Base-by-base conservation (phyloP, 352 stramenopile genomes). In the Phytophthora sp. region DNA sequence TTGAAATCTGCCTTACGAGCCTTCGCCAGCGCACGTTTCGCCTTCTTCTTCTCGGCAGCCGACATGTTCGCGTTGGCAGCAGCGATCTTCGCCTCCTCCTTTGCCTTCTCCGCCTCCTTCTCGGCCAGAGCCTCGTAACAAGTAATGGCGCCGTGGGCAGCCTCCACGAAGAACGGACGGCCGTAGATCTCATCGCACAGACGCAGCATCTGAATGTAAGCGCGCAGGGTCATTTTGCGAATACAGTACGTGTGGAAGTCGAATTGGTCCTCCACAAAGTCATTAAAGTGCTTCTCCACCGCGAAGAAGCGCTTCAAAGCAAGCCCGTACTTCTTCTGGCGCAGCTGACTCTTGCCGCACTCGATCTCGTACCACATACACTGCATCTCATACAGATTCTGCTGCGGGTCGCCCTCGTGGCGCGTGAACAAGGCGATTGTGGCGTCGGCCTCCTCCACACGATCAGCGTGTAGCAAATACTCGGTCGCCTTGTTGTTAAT, bases 201-300 rank as follows among this genome's bases (percentile, higher is more conserved):
- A 63, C 91, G 86, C 44, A 99, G 79, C 67, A 99, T 86, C 61
- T 96, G 89, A 23, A 98, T 80, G 73, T 99, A 99, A 13, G 97
- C 81, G 38, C 97, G 88, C 46, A 99, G 75, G 24, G 97, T 99
- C 71, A 98, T 98, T 84, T 99, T 99, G 65, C 97, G 93, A 66
- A 99, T 91, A 67, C 97, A 99, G 76, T 99, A 99, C 45, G 84
- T 95, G 86, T 99, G 97, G 78, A 99, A 99, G 74, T 99, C 97
- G 61, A 99, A 99, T 76, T 99, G 96, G 84, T 99, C 97, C 57
- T 99, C 97, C 35, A 96, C 74, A 44, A 99, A 99, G 76, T 99
- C 96, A 57, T 97, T 89, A 63, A 99, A 99, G 80, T 99, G 97
- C 73, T 99, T 98, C 35, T 98, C 87, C 15, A 99, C 93, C 11